Evolutionary conservation across 2,329 filamentous ascomycete genomes (phyloP).

Genomic region (Sporothrix sp.): DNA sequence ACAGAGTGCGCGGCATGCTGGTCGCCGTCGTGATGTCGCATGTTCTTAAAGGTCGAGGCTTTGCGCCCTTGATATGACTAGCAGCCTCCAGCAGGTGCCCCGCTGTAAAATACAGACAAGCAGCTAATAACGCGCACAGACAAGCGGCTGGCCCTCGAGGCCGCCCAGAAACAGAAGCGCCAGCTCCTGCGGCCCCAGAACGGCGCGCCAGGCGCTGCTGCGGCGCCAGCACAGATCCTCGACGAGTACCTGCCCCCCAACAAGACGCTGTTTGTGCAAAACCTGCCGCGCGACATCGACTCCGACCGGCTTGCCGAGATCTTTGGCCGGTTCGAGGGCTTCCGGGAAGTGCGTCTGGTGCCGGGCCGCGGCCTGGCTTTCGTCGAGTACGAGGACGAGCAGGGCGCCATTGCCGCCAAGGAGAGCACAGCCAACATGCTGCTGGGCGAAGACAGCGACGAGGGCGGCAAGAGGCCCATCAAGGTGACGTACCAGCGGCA

Average conservation of each 20-base stretch:
- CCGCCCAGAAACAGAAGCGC: slow-evolving; percentile 66
- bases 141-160: slow-evolving; percentile 73
- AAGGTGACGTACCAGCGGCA: slow-evolving; percentile 96
- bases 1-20: background rate
- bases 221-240: slow-evolving; percentile 53
- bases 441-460: slow-evolving; percentile 48
- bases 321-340: slow-evolving; percentile 85
- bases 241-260: slow-evolving; percentile 97
- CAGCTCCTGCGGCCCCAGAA: slow-evolving; percentile 23
- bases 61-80: background rate
- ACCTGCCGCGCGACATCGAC: slow-evolving; percentile 78
- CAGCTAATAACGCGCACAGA: slow-evolving; percentile 30
- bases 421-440: slow-evolving; percentile 83
- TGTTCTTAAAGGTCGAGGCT: too few relatives aligned
- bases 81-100: slow-evolving; percentile 2
- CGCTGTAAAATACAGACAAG: slow-evolving; percentile 3
- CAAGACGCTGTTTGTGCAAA: slow-evolving; percentile 91
- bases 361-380: slow-evolving; percentile 86
- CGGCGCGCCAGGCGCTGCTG: background rate
- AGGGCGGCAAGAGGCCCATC: slow-evolving; percentile 49
- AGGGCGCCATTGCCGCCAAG: slow-evolving; percentile 84
- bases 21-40: slow-evolving; percentile 1
- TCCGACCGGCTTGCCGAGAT: slow-evolving; percentile 69
- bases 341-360: slow-evolving; percentile 84
- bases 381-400: slow-evolving; percentile 88